phyloP scores from a whole-genome alignment of 169 alveolate genomes.

The Cyclospora cayetanensis region DNA sequence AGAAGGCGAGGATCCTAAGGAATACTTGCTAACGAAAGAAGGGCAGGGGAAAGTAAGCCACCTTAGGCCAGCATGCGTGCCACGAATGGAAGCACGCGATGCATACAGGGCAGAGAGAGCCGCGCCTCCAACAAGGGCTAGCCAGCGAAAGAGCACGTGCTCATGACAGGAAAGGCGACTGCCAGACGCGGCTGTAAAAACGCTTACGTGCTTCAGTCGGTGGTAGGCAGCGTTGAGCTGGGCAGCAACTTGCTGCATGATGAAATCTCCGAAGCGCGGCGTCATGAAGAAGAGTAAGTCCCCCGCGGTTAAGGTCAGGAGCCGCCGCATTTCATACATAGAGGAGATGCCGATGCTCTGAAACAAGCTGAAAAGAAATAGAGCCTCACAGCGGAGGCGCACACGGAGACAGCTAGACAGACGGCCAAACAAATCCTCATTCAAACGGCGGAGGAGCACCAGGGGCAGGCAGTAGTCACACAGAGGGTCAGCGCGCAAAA shows the following conservation, averaged over 20 bases:
- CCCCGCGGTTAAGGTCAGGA: constrained; percentile 66
- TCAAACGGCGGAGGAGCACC: background rate
- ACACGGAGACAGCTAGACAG: background rate
- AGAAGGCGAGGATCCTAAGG: too few species aligned
- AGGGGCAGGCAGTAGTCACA: background rate
- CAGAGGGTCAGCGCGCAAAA: background rate
- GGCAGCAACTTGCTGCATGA: constrained; percentile 75
- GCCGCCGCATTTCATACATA: constrained; percentile 52
- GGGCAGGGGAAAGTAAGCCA: background rate
- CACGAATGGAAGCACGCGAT: background rate
- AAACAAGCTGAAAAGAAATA: background rate
- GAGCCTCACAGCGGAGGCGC: background rate
- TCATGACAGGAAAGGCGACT: background rate
- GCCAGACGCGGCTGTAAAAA: background rate
- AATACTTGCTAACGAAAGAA: background rate
- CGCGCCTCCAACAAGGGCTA: background rate
- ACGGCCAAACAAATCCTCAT: background rate
- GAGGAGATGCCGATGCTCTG: constrained; percentile 12
- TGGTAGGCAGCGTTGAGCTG: constrained; percentile 74
- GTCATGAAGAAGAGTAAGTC: constrained; percentile 77
- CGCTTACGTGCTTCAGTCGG: constrained; percentile 5
- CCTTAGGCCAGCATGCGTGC: background rate
- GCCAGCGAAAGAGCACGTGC: background rate
- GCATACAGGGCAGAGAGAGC: background rate
- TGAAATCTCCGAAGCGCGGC: constrained; percentile 77